Evolutionary conservation across 2,329 filamentous ascomycete species (phyloP), one percentile per base, ranked within the genome.

Genomic region (Acrodontium crateriforme): DNA sequence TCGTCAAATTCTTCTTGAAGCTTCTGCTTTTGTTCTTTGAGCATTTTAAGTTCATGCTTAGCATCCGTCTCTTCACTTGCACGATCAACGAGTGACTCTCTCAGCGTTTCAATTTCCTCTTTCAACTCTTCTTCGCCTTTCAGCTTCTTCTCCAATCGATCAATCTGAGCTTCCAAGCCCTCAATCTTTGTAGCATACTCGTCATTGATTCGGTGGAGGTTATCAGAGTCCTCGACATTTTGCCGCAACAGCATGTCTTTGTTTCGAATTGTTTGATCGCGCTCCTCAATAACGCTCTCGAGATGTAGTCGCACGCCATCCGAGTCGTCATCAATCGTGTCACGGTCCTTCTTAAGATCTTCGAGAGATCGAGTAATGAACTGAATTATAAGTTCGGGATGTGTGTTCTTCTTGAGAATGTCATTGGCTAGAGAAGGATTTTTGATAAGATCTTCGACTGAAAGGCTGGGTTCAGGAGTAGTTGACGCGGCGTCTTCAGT

Each of bases 251-350:
- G n/a, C 20, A 22, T 22, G 20, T n/a, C 10, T 22, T n/a, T 22
- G 9, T 66, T 67, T 29, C 81, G 72, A 28, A 94, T 84, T 20
- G 74, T 73, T 2, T 64, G 63, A 39, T 85, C 75, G 45, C 83
- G 85, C 20, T 71, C 60, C n/a, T 49, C 40, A 9, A 51, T 47
- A 6, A 37, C 29, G 23, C 38, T 34, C 20, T 47, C 44, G 18
- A 44, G 42, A 19, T 45, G 36, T n/a, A 27, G 28, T 11, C 40
- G 25, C 6, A 37, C 24, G 10, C 36, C 37, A 6, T 44, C 36
- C 13, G 20, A 22, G 13, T 40, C 38, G 7, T 42, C 39, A 16
- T 37, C 31, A 18, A 39, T 30, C 8, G 32, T 32, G 13, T 43
- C 36, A 15, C 18, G 17, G 14, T 21, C 27, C 12, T 16, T n/a